Conservation (phyloP, 345 rosid genomes). For the Durio zibethinus region DNA sequence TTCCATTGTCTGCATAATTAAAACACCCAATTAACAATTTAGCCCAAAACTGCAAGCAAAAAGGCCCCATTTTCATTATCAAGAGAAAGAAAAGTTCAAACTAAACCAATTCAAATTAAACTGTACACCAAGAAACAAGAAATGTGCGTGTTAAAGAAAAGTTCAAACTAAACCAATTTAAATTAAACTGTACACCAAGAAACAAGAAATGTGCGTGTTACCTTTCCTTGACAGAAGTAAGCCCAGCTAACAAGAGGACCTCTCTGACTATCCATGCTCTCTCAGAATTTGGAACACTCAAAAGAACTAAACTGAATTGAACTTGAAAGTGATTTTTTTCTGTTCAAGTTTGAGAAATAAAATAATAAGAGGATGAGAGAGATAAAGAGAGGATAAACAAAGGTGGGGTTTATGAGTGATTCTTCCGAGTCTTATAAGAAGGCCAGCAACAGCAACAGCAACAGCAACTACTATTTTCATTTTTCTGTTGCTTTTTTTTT, state of each 20-base stretch:
- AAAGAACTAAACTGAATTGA: background rate
- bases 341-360: background rate
- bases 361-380: slow-evolving; percentile 4
- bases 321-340: background rate
- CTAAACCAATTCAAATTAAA: background rate
- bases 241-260: slow-evolving; percentile 49
- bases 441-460: slow-evolving; percentile 2
- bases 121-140: background rate
- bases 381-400: slow-evolving; percentile 3
- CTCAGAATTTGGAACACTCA: background rate
- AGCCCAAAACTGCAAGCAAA: background rate
- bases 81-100: background rate
- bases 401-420: slow-evolving; percentile 29
- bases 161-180: no score
- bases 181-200: background rate
- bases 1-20: slow-evolving; percentile 55
- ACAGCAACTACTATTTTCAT: background rate
- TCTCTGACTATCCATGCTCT: slow-evolving; percentile 62
- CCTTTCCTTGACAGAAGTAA: slow-evolving; percentile 67
- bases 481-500: background rate
- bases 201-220: slow-evolving; percentile 10
- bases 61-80: background rate
- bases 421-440: slow-evolving; percentile 29
- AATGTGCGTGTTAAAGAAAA: slow-evolving; percentile 13
- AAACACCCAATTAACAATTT: slow-evolving; percentile 21